Conservation (phyloP, 345 rosid species). For the Cardamine chenopodiifolia region DNA sequence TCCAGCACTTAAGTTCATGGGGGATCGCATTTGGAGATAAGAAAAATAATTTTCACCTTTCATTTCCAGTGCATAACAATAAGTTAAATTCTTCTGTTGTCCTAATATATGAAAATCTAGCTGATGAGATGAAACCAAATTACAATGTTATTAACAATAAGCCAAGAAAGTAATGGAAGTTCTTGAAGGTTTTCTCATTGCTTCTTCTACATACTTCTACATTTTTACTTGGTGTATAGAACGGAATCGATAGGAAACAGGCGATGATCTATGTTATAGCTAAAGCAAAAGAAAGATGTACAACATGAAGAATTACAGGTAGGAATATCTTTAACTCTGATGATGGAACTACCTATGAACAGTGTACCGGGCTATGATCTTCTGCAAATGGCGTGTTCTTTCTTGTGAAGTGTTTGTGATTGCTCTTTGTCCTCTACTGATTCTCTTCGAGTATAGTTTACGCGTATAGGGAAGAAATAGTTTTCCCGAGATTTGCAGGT, state of each 20-base stretch:
- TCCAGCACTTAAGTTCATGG: constrained; percentile 80
- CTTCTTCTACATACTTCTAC: constrained; percentile 32
- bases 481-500: constrained; percentile 34
- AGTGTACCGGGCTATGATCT: constrained; percentile 17
- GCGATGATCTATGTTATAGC: constrained; percentile 29
- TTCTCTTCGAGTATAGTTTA: constrained; percentile 20
- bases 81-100: constrained; percentile 14
- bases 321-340: constrained; percentile 20
- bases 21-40: constrained; percentile 67
- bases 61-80: constrained; percentile 10
- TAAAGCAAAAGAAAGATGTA: constrained; percentile 27
- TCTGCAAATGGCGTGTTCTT: constrained; percentile 21
- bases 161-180: constrained; percentile 29
- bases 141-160: constrained; percentile 22
- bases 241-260: neutral
- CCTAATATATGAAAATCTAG: constrained; percentile 8
- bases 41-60: neutral
- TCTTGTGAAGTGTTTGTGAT: constrained; percentile 25
- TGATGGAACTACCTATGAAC: constrained; percentile 36
- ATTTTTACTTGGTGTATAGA: constrained; percentile 30
- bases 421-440: constrained; percentile 19
- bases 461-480: constrained; percentile 9
- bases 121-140: constrained; percentile 21
- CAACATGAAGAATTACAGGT: constrained; percentile 39
- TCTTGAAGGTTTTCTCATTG: constrained; percentile 34